Evolutionary conservation across 2,329 filamentous ascomycete genomes (phyloP).

Genomic region (Fusarium sp.): DNA sequence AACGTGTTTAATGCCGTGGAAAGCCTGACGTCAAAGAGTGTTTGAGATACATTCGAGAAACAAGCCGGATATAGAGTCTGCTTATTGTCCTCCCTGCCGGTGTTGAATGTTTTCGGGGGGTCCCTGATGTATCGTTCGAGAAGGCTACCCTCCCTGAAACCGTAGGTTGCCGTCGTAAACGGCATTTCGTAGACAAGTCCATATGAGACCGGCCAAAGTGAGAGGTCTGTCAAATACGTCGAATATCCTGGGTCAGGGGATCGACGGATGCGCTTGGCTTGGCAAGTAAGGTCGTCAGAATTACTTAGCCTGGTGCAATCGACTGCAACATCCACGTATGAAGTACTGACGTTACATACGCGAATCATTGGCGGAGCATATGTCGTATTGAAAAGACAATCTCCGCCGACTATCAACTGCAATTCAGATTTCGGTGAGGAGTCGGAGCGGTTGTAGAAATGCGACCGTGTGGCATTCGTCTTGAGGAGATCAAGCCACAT

Average conservation of each 20-base stretch:
- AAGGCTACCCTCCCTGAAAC: too few species aligned
- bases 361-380: neutral
- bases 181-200: neutral
- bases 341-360: neutral
- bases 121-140: too few species aligned
- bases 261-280: neutral
- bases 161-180: too few species aligned
- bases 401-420: slow-evolving; percentile 3
- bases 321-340: slow-evolving; percentile 11
- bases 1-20: neutral
- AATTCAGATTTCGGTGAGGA: neutral
- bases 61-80: too few species aligned
- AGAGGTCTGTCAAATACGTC: neutral
- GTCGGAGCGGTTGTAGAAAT: too few species aligned
- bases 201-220: accelerated
- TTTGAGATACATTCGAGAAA: too few species aligned
- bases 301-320: neutral
- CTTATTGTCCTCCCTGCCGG: too few species aligned
- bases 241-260: neutral
- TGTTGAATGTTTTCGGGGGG: too few species aligned
- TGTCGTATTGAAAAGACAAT: too few species aligned
- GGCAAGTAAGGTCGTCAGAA: neutral
- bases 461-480: too few species aligned
- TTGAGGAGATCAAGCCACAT: neutral
- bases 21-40: too few species aligned